Evolutionary conservation across 805 yeast species (phyloP), one percentile per base, ranked within the genome.

Genomic region (Candida vartiovaarae): DNA sequence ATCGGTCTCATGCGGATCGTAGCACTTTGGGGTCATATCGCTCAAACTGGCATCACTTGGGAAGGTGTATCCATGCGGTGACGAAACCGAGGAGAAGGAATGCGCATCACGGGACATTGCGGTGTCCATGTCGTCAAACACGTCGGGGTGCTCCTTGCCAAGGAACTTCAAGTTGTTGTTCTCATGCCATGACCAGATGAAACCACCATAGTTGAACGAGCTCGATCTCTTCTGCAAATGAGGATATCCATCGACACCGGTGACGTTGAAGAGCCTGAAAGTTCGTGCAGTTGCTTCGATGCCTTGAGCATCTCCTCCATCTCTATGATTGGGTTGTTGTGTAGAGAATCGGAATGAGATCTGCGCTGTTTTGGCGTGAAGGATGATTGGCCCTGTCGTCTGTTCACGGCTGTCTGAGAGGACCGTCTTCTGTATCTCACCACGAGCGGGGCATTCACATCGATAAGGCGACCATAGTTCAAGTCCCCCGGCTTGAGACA

Each of bases 141-240:
- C 33, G 3, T 40, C 51, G 5, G 42, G 50, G n/a, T 48, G 47
- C 29, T 55, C 57, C 32, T 47, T 50, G 2, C 59, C 59, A 23
- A 55, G 29, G 8, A 56, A 49, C 2, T 42, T 48, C 27, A 55
- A 38, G 36, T 49, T 49, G 37, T 55, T 45, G 7, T 54, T 50
- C 39, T 55, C 52, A 3, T 46, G 40, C 54, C 57, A 57, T 26
- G 48, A 42, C 62, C 62, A 57, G 10, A 55, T 50, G 34, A 55
- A 56, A 3, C 62, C 62, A 37, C 59, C 62, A 50, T 56, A 57
- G 30, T 53, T 52, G 39, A 56, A 57, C 1, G 54, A 50, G 28
- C 27, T 33, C 6, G 41, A 27, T 25, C 34, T 15, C 20, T 40
- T 7, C 3, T 36, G 41, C n/a, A 43, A 45, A 6, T 31, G 44